Percentiles rank a stretch among this genome's conserved stretches.
phyloP scores from a whole-genome alignment of 2,329 filamentous ascomycete species.

The Talaromyces islandicus region DNA sequence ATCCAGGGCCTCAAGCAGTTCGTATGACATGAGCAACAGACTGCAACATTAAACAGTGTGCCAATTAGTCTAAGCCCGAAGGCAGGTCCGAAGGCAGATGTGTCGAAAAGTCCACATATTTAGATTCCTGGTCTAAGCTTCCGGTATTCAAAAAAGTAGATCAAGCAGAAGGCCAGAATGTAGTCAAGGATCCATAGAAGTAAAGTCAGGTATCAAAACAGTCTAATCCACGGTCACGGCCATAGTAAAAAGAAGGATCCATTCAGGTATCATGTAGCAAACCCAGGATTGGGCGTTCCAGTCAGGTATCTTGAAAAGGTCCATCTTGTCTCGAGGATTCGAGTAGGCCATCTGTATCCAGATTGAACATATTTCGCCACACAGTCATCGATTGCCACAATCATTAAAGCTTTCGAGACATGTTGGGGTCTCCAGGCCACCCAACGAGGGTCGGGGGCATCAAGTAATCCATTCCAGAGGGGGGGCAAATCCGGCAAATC shows the following conservation, averaged over 20 bases:
- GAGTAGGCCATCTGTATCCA: constrained; percentile 4
- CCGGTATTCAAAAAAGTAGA: background rate
- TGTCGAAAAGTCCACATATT: background rate
- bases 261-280: constrained; percentile 1
- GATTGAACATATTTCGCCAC: background rate
- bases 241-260: constrained; percentile 2
- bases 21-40: background rate
- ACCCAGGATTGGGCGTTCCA: background rate
- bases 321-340: constrained; percentile 8
- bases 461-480: background rate
- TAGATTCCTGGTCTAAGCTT: background rate
- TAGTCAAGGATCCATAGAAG: constrained; percentile 5
- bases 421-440: constrained; percentile 20
- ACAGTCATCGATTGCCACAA: constrained; percentile 11
- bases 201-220: constrained; percentile 5
- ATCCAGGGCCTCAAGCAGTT: background rate
- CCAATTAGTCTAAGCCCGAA: background rate
- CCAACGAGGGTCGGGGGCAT: constrained; percentile 24
- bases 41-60: constrained; percentile 9
- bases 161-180: background rate
- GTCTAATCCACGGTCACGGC: constrained; percentile 1
- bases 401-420: constrained; percentile 23
- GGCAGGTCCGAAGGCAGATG: background rate
- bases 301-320: constrained; percentile 3
- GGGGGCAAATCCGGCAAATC: constrained; percentile 18